Evolutionary conservation across 2,329 filamentous ascomycete species (phyloP).

Genomic region (Neonectria magnoliae): DNA sequence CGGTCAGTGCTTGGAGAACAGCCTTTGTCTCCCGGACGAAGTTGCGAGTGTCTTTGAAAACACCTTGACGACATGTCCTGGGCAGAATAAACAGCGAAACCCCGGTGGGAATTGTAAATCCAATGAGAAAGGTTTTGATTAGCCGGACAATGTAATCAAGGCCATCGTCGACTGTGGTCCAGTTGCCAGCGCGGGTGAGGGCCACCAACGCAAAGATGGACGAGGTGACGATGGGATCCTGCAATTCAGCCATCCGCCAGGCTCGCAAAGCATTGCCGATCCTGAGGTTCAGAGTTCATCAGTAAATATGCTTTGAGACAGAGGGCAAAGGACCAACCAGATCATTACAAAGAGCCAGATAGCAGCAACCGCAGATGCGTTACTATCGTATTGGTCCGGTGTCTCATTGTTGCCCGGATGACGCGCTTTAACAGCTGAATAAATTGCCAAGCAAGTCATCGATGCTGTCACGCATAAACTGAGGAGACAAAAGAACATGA

Average conservation of each 20-base stretch:
- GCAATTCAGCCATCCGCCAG: slow-evolving; percentile 20
- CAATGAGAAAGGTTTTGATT: slow-evolving; percentile 25
- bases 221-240: slow-evolving; percentile 23
- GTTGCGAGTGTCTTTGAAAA: slow-evolving; percentile 16
- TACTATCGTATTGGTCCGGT: slow-evolving; percentile 20
- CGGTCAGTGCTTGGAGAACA: slow-evolving; percentile 12
- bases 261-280: slow-evolving; percentile 22
- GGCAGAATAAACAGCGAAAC: slow-evolving; percentile 25
- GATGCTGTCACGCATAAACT: slow-evolving; percentile 21
- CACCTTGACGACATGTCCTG: slow-evolving; percentile 19
- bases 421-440: slow-evolving; percentile 20
- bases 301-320: no score
- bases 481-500: slow-evolving; percentile 23
- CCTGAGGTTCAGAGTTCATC: background rate
- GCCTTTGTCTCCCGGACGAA: slow-evolving; percentile 17
- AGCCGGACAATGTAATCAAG: slow-evolving; percentile 12
- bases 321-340: slow-evolving; percentile 6
- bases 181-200: slow-evolving; percentile 22
- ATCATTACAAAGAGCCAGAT: slow-evolving; percentile 29
- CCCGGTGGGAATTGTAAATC: slow-evolving; percentile 17
- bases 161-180: slow-evolving; percentile 8
- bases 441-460: slow-evolving; percentile 20
- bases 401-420: slow-evolving; percentile 4
- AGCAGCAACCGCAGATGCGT: slow-evolving; percentile 15
- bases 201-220: slow-evolving; percentile 26